Base-by-base conservation (phyloP, 1,139 yeast genomes). In the Lipomyces yarrowii region DNA sequence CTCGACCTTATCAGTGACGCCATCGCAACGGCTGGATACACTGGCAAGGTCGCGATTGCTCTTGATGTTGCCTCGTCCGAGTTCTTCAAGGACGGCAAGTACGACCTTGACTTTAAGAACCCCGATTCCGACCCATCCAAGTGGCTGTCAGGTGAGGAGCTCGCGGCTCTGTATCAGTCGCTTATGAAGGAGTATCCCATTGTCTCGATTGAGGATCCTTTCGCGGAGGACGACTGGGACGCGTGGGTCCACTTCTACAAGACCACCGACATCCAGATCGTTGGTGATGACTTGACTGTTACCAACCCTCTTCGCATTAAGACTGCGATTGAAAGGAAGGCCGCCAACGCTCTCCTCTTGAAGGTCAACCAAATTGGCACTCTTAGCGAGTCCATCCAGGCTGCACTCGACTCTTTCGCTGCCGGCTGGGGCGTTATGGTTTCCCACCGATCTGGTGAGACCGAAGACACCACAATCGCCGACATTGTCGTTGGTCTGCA, bases 361-460 rank as follows among this genome's bases (percentile, higher is more conserved):
- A 93, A 93, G 90, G 97, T 93, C 75, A 93, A 91, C 90, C 81
- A 78, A 75, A 91, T 91, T 76, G 97, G 97, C 86, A 82, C 96
- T 74, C 83, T 91, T 75, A 80, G 94, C 74, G 97, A 91, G 86
- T 90, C 97, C 73, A 90, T 91, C 82, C 86, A 90, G 81, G 97
- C 97, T 77, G 96, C 97, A 77, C 83, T 89, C 80, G 93, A 88
- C 83, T 89, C 97, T 67, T 91, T 87, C 82, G 87, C 86, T 73
- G 96, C 96, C 71, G 91, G 90, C 79, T 91, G 97, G 97, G 97
- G 97, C 85, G 96, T 91, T 77, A 91, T 91, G 96, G 97, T 91
- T 77, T 90, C 96, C 77, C 97, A 91, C 88, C 90, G 97, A 87
- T 91, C 97, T 75, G 98, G 98, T 85, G 98, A 93, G 87, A 92